phyloP scores from a whole-genome alignment of 225 moss, liverwort and hornwort genomes.

The Bryum argenteum region DNA sequence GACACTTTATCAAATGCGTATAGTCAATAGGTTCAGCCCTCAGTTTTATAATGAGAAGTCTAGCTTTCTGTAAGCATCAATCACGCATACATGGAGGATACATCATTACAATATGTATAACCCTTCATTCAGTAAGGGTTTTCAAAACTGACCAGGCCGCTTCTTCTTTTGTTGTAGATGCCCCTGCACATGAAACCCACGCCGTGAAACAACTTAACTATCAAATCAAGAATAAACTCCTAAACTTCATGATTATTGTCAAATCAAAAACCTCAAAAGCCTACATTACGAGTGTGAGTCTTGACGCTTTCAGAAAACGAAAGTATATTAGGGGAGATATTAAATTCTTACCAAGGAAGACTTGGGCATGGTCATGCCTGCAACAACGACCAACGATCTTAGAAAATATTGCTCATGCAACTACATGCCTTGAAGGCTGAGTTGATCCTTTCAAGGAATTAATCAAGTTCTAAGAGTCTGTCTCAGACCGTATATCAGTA shows the following conservation, averaged over 20 bases:
- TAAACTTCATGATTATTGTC: not conserved
- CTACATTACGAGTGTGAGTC: too few species aligned
- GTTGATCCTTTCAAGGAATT: too few species aligned
- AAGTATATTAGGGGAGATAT: not conserved
- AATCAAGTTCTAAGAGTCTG: too few species aligned
- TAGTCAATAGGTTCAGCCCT: too few species aligned
- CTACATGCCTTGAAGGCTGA: too few species aligned
- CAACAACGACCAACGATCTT: not conserved
- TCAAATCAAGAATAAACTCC: not conserved
- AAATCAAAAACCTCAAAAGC: not conserved
- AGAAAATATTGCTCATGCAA: too few species aligned
- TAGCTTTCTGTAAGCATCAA: not conserved
- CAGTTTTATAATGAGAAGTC: too few species aligned
- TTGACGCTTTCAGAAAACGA: not conserved
- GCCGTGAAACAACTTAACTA: too few species aligned
- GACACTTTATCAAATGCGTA: not conserved
- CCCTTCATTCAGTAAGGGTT: not conserved
- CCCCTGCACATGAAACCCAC: slow-evolving; percentile 24
- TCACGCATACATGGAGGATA: not conserved
- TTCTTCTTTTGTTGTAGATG: slow-evolving; percentile 41
- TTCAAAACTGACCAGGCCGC: slow-evolving; percentile 33
- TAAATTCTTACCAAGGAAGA: slow-evolving; percentile 35
- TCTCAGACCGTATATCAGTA: too few species aligned
- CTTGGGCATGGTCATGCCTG: slow-evolving; percentile 33
- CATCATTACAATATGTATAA: too few species aligned